Conservation (phyloP, 352 stramenopile species). For the Elongisporangium undulatum region DNA sequence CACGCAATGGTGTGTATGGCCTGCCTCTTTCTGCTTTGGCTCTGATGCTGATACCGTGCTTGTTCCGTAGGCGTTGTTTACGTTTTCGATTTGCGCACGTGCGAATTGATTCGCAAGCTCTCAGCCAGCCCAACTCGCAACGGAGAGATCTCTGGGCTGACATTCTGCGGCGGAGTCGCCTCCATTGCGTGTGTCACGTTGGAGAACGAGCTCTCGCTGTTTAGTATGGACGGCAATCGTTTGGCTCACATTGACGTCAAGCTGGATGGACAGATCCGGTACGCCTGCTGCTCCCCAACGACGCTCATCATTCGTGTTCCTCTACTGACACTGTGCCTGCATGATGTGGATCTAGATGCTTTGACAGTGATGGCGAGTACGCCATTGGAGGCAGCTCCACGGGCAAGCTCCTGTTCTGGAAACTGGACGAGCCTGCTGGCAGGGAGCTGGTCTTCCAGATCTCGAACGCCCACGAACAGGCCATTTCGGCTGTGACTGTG, state of each 20-base stretch:
- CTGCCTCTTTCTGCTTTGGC: not conserved
- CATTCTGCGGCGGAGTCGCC: slow-evolving; percentile 49
- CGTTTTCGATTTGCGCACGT: slow-evolving; percentile 61
- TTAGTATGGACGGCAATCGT: slow-evolving; percentile 53
- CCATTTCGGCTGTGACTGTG: slow-evolving; percentile 59
- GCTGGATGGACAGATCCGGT: slow-evolving; percentile 57
- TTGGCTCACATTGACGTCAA: slow-evolving; percentile 55
- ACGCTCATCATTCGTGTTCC: not conserved
- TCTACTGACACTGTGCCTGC: not conserved
- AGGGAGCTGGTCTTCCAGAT: slow-evolving; percentile 73
- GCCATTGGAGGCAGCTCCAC: slow-evolving; percentile 69
- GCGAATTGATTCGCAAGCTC: slow-evolving; percentile 60
- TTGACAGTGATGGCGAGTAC: slow-evolving; percentile 77
- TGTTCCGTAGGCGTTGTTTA: slow-evolving; percentile 45
- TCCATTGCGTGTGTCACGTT: slow-evolving; percentile 59
- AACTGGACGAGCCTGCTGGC: slow-evolving; percentile 62
- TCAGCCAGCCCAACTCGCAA: slow-evolving; percentile 48
- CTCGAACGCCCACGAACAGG: slow-evolving; percentile 54
- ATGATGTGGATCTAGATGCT: slow-evolving; percentile 31
- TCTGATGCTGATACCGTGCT: not conserved
- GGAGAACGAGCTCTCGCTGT: slow-evolving; percentile 71
- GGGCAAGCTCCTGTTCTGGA: slow-evolving; percentile 80
- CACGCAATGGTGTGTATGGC: slow-evolving; percentile 41
- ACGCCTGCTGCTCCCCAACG: slow-evolving; percentile 6
- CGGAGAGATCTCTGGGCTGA: slow-evolving; percentile 54